Base-by-base conservation (phyloP, 352 stramenopile species). In the Pythium aphanidermatum region DNA sequence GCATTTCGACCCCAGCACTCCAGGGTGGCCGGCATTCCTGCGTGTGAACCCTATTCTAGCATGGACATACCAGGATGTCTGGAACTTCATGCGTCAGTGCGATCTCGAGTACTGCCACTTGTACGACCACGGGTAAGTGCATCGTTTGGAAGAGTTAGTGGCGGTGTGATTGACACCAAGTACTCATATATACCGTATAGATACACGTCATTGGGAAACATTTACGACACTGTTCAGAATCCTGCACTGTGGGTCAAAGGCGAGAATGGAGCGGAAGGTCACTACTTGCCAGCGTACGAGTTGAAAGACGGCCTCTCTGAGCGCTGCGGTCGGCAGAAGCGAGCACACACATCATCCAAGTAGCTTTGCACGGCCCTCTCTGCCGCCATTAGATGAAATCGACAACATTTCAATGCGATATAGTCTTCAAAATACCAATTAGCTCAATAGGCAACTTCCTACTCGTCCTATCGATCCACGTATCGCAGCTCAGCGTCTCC, bases 1-100 rank as follows among this genome's bases (percentile, higher is more conserved):
- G 36, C 77, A 92, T 51, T 93, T 91, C 46, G 73, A 71, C 11
- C 85, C 86, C 9, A 95, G 81, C 53, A 87, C 83, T 14, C 68
- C 81, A 7, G 88, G 86, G 3, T 97, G 88, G 95, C 96, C 96
- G 28, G 83, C 95, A 11, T 98, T 99, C 60, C 80, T 99, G 66
- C 77, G 96, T 25, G 86, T 98, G n/a, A 98, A 99, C 69, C 96
- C 96, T n/a, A 96, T 98, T 33, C 60, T 99, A 27, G 55, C 90
- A 41, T 99, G 96, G 96, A 96, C 78, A 5, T 99, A 99, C 70
- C 77, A 77, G 6, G 78, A 97, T 55, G 86, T 98, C 13, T 98
- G 92, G 92, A 67, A 82, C 33, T 98, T 98, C 62, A 48, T 98
- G 33, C 76, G 86, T 14, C 61, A 87, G 16, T 95, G 81, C 46